Conservation (phyloP, 2,329 filamentous ascomycete genomes). For the Sporothrix dimorphospora region DNA sequence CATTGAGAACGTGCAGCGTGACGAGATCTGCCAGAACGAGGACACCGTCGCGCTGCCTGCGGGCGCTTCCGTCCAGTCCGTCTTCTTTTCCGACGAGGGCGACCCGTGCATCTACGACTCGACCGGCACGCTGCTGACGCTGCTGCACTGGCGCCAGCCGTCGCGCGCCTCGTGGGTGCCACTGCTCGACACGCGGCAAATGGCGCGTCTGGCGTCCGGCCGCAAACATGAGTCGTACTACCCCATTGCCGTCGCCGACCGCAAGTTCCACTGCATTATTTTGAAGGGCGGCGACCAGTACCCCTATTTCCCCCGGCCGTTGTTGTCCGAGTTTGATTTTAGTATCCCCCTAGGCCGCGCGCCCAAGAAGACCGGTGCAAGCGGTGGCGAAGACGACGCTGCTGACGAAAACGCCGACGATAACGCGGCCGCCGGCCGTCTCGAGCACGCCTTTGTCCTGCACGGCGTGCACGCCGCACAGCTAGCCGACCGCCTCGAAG, state of each 20-base stretch:
- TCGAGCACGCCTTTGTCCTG: constrained; percentile 83
- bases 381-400: constrained; percentile 36
- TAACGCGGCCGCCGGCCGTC: constrained; percentile 57
- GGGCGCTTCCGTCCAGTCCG: constrained; percentile 71
- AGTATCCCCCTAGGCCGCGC: constrained; percentile 73
- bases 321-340: constrained; percentile 93
- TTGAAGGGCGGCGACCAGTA: constrained; percentile 93
- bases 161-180: constrained; percentile 91
- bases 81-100: constrained; percentile 92
- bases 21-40: constrained; percentile 92
- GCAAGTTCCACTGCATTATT: constrained; percentile 98
- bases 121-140: constrained; percentile 81
- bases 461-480: constrained; percentile 72
- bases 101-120: constrained; percentile 97
- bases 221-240: constrained; percentile 91
- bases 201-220: constrained; percentile 80
- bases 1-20: constrained; percentile 90
- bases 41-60: constrained; percentile 85
- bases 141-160: constrained; percentile 86
- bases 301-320: constrained; percentile 86
- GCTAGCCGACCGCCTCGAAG: constrained; percentile 70
- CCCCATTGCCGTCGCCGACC: constrained; percentile 88
- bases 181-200: constrained; percentile 82
- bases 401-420: constrained; percentile 42
- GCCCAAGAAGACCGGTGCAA: not conserved